Base-by-base conservation (phyloP, 768 basidiomycete genomes). In the Amanita inopinata region DNA sequence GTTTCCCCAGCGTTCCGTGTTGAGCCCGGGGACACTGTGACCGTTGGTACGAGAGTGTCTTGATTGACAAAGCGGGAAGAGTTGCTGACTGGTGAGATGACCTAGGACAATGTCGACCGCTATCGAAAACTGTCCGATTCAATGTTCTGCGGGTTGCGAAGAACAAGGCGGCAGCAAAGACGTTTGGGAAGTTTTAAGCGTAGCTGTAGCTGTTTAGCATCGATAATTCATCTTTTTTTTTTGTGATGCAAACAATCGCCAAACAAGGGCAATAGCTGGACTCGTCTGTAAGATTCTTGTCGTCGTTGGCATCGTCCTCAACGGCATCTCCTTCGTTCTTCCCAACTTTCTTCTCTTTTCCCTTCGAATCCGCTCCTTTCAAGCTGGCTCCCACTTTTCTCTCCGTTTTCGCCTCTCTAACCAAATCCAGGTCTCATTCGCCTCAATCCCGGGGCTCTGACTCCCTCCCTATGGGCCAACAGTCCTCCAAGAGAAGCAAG, bases 41-140 rank as follows among this genome's bases (percentile, higher is more conserved):
- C 93, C 47, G 93, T 98, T 51, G 92, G 91, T 87, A 55, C 53
- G 85, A 80, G 33, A 20, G 38, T 39, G 22, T 31, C 23, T n/a
- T n/a, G n/a, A 34, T 4, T 30, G 27, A 22, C 34, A 4, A 32
- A 30, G 32, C 39, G 15, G 22, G 20, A 30, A 11, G 10, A 18
- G 15, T 37, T 46, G 27, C 28, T 28, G 45, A 33, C 38, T 51
- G 33, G 53, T 37, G 25, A 38, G 18, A 12, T 1, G 4, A 31
- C 33, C 33, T 54, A 91, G 91, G 92, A 25, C 96, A 99, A 79
- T 99, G 96, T 74, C 85, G 96, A 61, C 96, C 96, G 55, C 68
- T 98, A 57, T 98, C 96, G 48, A 99, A 99, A 70, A 98, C 94
- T 24, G 90, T 97, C 57, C 88, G 96, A 38, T 99, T 99, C 83